Conservation (phyloP, 306 rosid genomes). For the Casuarina glauca region DNA sequence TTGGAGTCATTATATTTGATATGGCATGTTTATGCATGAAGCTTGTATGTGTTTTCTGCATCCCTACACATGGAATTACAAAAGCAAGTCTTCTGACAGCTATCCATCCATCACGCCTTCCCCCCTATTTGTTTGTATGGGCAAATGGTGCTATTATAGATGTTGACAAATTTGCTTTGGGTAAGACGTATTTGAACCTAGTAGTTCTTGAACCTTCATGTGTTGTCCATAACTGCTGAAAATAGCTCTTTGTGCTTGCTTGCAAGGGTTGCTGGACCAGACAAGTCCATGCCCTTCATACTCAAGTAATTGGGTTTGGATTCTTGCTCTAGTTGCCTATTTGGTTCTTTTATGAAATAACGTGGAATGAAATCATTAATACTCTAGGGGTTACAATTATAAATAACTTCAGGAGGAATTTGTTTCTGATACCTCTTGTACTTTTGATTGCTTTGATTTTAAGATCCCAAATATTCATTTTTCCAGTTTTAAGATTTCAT, state of each 20-base stretch:
- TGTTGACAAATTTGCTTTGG: too few relatives aligned
- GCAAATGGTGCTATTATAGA: too few relatives aligned
- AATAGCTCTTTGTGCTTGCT: not conserved
- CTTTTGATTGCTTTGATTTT: too few relatives aligned
- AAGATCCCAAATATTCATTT: too few relatives aligned
- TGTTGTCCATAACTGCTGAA: constrained; percentile 1
- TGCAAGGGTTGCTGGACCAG: not conserved
- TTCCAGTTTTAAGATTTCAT: too few relatives aligned
- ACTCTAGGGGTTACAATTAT: not conserved
- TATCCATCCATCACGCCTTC: too few relatives aligned
- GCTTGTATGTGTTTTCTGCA: not conserved
- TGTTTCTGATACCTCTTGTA: too few relatives aligned
- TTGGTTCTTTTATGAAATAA: not conserved
- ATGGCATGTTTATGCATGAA: not conserved
- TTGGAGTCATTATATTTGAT: not conserved
- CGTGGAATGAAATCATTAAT: not conserved
- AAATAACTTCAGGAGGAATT: not conserved
- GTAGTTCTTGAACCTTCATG: not conserved
- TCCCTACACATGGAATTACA: too few relatives aligned
- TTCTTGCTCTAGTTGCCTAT: not conserved
- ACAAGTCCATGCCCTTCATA: not conserved
- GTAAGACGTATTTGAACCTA: not conserved
- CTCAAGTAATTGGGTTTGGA: not conserved
- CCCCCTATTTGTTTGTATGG: too few relatives aligned
- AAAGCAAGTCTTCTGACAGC: too few relatives aligned